A percentile compares a stretch with the other conserved stretches of the same genome.
phyloP scores from a whole-genome alignment of 495 filamentous ascomycete genomes.

The Penicillium herquei region DNA sequence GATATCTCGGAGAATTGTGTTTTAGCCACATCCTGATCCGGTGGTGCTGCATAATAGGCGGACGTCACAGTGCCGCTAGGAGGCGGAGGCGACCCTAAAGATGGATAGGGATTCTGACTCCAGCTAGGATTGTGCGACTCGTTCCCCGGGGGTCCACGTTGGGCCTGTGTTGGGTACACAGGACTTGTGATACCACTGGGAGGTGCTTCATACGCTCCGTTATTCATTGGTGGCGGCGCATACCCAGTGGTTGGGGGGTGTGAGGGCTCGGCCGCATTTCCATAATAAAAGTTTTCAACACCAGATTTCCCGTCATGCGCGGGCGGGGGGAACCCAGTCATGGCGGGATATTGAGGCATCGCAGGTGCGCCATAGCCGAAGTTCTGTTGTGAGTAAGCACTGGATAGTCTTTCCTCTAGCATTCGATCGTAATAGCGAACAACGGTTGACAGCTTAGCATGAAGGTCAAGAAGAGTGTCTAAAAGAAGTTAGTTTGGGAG shows the following conservation, averaged over 20 bases:
- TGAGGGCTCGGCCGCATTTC: conserved; percentile 53
- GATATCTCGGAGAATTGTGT: conserved; percentile 22
- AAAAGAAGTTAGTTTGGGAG: conserved; percentile 26
- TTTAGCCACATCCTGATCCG: conserved; percentile 22
- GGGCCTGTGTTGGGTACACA: conserved; percentile 23
- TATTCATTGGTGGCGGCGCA: conserved; percentile 39
- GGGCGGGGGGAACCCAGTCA: conserved; percentile 60
- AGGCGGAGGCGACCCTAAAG: conserved; percentile 30
- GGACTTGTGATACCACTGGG: conserved; percentile 25
- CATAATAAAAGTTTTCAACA: conserved; percentile 79
- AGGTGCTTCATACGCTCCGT: conserved; percentile 16
- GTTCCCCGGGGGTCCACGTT: conserved; percentile 22
- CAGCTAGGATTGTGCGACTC: conserved; percentile 24
- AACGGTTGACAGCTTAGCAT: conserved; percentile 92
- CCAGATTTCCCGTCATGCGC: conserved; percentile 48
- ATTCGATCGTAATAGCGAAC: conserved; percentile 99
- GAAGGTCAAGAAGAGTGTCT: conserved; percentile 89
- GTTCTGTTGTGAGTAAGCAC: conserved; percentile 82
- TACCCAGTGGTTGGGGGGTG: conserved; percentile 40
- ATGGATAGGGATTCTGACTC: conserved; percentile 28
- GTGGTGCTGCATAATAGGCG: conserved; percentile 31
- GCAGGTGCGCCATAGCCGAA: conserved; percentile 45
- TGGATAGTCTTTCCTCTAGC: conserved; percentile 92
- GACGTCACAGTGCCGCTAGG: conserved; percentile 19
- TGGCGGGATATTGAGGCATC: conserved; percentile 54